Base-by-base conservation (phyloP, 192 early-diverging fungal genomes). In the Mortierella hygrophila region DNA sequence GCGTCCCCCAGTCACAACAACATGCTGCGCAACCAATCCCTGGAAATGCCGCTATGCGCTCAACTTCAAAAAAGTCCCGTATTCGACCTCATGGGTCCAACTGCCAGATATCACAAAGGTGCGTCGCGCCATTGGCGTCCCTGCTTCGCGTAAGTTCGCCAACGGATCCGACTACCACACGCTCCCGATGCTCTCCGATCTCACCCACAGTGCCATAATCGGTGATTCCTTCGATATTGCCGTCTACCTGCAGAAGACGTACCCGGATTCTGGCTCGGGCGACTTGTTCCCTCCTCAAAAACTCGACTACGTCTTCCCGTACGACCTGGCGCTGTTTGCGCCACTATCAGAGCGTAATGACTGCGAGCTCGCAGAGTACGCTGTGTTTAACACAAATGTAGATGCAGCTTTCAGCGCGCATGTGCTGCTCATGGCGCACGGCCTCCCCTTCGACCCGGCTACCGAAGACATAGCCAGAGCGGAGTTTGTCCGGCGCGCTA, bases 151-250 rank as follows among this genome's bases (percentile, higher is more conserved):
- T 73, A 79, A 84, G 54, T 84, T 84, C 46, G 77, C 40, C 74
- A 77, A 84, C 41, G 77, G 82, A 47, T 55, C 82, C 40, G 40
- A 84, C 63, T 84, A 47, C 41, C 70, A 84, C 41, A 84, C 82
- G 60, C 82, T 84, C 77, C 82, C 77, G 41, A 63, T 84, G 32
- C 82, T 84, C 49, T 21, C 70, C 42, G 82, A 84, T 84, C 60
- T 68, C 82, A 68, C 41, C 44, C 68, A 63, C 44, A 72, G 70
- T 44, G 18, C 55, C 76, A 79, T 71, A 47, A 76, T 84, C 73
- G 82, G 82, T 18, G 82, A 84, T 42, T 79, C 82, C 54, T 84
- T 84, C 82, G 82, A 84, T 79, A 84, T 84, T 72, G 82, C 82
- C 69, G 55, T 79, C 77, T 84, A 84, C 70, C 63, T 84, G 82